Evolutionary conservation across 2,329 filamentous ascomycete species (phyloP).

Genomic region (Magnaporthiopsis rhizophila): DNA sequence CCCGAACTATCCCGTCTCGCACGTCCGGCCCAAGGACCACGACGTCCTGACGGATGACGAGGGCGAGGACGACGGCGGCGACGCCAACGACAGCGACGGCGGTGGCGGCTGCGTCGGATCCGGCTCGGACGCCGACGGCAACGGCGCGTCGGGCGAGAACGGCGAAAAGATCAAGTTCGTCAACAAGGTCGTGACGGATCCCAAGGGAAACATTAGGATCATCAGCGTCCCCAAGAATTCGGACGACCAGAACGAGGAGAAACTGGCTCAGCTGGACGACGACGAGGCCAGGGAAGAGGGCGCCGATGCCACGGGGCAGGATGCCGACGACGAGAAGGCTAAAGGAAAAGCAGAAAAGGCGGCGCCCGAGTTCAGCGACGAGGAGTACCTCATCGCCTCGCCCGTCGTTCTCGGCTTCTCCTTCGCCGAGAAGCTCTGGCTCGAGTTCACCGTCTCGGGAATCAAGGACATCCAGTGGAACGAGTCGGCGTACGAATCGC

Average conservation of each 20-base stretch:
- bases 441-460: conserved; percentile 75
- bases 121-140: conserved; percentile 25
- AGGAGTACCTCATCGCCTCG: conserved; percentile 76
- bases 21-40: conserved; percentile 64
- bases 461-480: conserved; percentile 82
- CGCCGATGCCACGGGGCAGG: conserved; percentile 8
- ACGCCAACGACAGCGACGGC: conserved; percentile 24
- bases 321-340: conserved; percentile 11
- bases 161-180: conserved; percentile 36
- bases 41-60: conserved; percentile 47
- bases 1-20: conserved; percentile 74
- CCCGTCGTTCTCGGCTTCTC: conserved; percentile 81
- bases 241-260: conserved; percentile 28
- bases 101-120: conserved; percentile 24
- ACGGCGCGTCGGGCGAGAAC: conserved; percentile 27
- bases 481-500: conserved; percentile 68
- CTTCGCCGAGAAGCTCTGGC: conserved; percentile 83
- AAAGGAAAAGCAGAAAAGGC: conserved; percentile 20
- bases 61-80: conserved; percentile 37
- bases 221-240: conserved; percentile 24
- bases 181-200: conserved; percentile 44
- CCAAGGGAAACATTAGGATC: conserved; percentile 28
- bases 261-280: conserved; percentile 44
- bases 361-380: conserved; percentile 59
- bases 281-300: conserved; percentile 20